Evolutionary conservation across 2,329 filamentous ascomycete species (phyloP).

Genomic region (Ceratocystis smalleyi): DNA sequence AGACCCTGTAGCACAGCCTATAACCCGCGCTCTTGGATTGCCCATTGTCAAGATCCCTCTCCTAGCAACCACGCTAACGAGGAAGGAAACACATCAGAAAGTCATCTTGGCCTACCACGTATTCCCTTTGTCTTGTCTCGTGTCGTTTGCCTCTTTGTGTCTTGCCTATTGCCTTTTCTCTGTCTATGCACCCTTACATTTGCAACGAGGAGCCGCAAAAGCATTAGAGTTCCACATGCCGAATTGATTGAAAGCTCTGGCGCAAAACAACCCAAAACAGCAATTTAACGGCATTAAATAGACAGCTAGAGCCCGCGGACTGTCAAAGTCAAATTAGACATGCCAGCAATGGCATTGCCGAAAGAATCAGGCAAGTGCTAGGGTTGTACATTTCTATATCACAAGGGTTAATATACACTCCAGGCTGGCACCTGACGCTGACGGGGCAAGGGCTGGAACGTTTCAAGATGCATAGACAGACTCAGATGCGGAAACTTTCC

Average conservation of each 20-base stretch:
- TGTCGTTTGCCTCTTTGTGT: too few species aligned
- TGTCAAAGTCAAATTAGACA: not conserved
- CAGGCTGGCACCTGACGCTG: too few species aligned
- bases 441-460: too few species aligned
- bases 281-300: not conserved
- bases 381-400: not conserved
- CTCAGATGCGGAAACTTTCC: not conserved
- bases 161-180: too few species aligned
- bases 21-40: not conserved
- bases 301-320: not conserved
- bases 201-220: too few species aligned
- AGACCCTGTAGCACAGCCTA: not conserved
- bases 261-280: not conserved
- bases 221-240: too few species aligned
- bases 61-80: not conserved
- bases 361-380: not conserved
- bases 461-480: too few species aligned
- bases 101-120: too few species aligned
- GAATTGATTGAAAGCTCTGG: not conserved
- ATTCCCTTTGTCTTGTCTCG: too few species aligned
- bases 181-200: too few species aligned
- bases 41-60: not conserved
- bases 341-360: not conserved
- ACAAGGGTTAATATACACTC: not conserved
- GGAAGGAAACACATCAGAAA: not conserved